Percentiles rank a stretch among this genome's conserved stretches.
These are phyloP conservation scores for Anastatica hierochuntica DNA, from an alignment of 345 rosid genomes.

Conservation along the genomic window DNA sequence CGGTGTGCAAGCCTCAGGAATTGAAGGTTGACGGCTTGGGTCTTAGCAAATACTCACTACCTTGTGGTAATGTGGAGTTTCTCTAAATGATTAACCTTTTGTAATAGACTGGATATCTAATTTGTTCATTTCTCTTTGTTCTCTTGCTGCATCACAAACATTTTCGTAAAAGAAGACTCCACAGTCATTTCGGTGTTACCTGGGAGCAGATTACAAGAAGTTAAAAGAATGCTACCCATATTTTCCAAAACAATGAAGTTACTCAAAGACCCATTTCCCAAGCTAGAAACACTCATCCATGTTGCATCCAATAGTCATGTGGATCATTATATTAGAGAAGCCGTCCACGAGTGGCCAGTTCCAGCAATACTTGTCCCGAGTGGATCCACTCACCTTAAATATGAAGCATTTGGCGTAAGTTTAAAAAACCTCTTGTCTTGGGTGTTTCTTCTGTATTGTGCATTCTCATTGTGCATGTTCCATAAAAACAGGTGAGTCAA, in stretches of 20 bases:
- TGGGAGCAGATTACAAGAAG: constrained; percentile 95
- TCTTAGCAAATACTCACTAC: constrained; percentile 36
- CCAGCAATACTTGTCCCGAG: constrained; percentile 63
- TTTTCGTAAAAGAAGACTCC: constrained; percentile 42
- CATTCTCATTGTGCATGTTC: constrained; percentile 1
- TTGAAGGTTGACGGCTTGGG: constrained; percentile 41
- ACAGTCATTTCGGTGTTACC: constrained; percentile 65
- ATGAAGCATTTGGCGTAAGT: constrained; percentile 70
- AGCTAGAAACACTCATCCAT: constrained; percentile 48
- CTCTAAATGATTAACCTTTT: neutral
- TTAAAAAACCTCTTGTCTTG: neutral
- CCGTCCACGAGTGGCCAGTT: constrained; percentile 58
- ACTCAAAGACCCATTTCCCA: constrained; percentile 41
- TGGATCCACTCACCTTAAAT: constrained; percentile 51
- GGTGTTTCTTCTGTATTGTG: neutral
- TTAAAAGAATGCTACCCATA: constrained; percentile 77
- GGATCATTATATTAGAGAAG: constrained; percentile 35
- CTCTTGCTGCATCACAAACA: neutral
- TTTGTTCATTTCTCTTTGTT: constrained; percentile 7
- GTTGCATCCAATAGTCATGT: constrained; percentile 75
- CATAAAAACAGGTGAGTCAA: constrained; percentile 74
- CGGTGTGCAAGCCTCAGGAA: constrained; percentile 22
- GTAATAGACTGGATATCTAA: neutral
- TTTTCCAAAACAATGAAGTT: constrained; percentile 41
- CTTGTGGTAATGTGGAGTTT: constrained; percentile 42